Base-by-base conservation (phyloP, 1,284 basidiomycete genomes). In the Apiotrichum gamsii region DNA sequence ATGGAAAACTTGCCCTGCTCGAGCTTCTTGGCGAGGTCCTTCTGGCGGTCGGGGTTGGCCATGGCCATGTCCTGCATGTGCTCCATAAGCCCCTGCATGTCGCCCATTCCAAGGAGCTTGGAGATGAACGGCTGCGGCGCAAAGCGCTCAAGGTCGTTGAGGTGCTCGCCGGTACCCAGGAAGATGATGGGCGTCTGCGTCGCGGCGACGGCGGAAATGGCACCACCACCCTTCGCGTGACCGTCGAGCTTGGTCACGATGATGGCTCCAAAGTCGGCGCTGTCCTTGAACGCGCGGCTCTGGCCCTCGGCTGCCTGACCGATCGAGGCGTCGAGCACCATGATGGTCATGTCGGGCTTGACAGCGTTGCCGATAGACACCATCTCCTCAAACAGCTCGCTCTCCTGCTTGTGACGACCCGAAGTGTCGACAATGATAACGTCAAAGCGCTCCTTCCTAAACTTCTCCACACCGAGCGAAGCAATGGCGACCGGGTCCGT, bases 171-270 rank as follows among this genome's bases (percentile, higher is more conserved):
- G 10, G 94, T 91, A 68, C 94, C 95, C 33, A 98, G 82, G 75
- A 98, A 99, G 64, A 97, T 95, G 69, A 99, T 98, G 0, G 95
- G 94, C 14, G 95, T 99, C 67, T 89, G 85, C 6, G 94, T 98
- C 5, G 85, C 93, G n/a, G 94, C 95, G 34, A 99, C 94, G 56
- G 50, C 54, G 39, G 95, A 98, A 56, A 99, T 98, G 29, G 95
- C 95, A 51, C 95, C 95, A 72, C 95, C 95, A 58, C 95, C 95
- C 71, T 97, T 98, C 1, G 95, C 95, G 68, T 99, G 95, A 6
- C 95, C 95, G 63, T 99, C 95, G 81, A 99, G 90, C 75, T 99
- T 99, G 19, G 95, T 99, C 16, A 99, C 94, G 57, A 99, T 95
- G 61, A 99, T 98, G 1, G 94, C 93, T 59, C 94, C 95, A 70